Evolutionary conservation across 2,329 filamentous ascomycete species (phyloP).

Genomic region (Simplicillium sp.): DNA sequence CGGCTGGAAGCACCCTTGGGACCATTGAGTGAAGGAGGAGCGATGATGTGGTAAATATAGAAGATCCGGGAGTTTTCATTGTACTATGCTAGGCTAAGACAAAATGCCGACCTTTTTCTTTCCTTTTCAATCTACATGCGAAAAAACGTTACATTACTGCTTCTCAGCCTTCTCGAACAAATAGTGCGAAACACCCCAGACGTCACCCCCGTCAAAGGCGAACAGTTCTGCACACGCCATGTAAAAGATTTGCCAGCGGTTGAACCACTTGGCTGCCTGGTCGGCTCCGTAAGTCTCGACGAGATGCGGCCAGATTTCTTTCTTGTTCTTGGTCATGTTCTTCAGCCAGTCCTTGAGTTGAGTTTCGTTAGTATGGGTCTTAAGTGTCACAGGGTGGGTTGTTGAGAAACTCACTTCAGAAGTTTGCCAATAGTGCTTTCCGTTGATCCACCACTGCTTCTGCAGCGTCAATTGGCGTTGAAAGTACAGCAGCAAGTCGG

Average conservation of each 20-base stretch:
- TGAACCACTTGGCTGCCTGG: conserved; percentile 52
- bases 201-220: conserved; percentile 53
- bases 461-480: conserved; percentile 50
- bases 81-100: too few species aligned
- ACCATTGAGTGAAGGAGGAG: conserved; percentile 22
- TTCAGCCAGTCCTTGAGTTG: conserved; percentile 47
- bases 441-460: conserved; percentile 63
- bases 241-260: conserved; percentile 64
- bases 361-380: not conserved
- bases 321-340: conserved; percentile 49
- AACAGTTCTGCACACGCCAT: conserved; percentile 64
- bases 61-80: too few species aligned
- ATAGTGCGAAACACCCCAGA: conserved; percentile 58
- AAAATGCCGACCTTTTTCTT: too few species aligned
- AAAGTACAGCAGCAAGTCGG: conserved; percentile 58
- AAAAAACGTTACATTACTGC: not conserved
- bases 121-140: too few species aligned
- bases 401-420: conserved; percentile 42
- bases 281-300: conserved; percentile 55
- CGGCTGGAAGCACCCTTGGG: conserved; percentile 95
- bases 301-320: conserved; percentile 53
- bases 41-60: too few species aligned
- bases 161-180: conserved; percentile 48
- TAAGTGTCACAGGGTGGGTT: conserved; percentile 1
- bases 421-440: conserved; percentile 58